These are phyloP conservation scores for Saccharomycopsis vini DNA, from an alignment of 805 yeast species.

Conservation along the genomic window DNA sequence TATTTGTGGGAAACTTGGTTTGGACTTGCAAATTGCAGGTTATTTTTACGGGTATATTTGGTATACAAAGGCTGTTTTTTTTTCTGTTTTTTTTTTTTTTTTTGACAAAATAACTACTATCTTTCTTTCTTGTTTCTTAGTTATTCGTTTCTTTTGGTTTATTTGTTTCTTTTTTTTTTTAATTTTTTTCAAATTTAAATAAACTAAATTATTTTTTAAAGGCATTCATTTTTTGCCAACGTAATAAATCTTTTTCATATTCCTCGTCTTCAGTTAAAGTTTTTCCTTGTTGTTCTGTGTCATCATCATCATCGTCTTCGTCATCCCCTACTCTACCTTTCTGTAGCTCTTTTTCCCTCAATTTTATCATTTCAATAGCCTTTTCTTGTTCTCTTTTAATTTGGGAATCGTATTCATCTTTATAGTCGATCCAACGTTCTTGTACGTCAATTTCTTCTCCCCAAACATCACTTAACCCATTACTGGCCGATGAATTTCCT, in stretches of 20 bases:
- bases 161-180: background rate
- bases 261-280: too few relatives aligned
- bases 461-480: constrained; percentile 30
- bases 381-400: constrained; percentile 40
- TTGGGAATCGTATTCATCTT: constrained; percentile 62
- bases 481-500: constrained; percentile 34
- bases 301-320: constrained; percentile 8
- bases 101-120: too few relatives aligned
- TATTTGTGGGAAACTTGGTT: too few relatives aligned
- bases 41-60: too few relatives aligned
- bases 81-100: too few relatives aligned
- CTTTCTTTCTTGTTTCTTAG: too few relatives aligned
- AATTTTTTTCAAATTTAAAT: background rate
- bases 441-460: constrained; percentile 55
- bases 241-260: constrained; percentile 16
- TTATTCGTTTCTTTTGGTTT: too few relatives aligned
- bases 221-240: constrained; percentile 7
- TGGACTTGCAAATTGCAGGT: too few relatives aligned
- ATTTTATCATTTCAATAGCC: constrained; percentile 31
- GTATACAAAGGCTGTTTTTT: too few relatives aligned
- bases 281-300: constrained; percentile 1
- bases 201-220: background rate
- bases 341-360: constrained; percentile 32
- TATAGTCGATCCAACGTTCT: constrained; percentile 90
- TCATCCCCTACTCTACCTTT: constrained; percentile 9